Evolutionary conservation across 805 yeast genomes (phyloP).

Genomic region (Candida endomychidarum): DNA sequence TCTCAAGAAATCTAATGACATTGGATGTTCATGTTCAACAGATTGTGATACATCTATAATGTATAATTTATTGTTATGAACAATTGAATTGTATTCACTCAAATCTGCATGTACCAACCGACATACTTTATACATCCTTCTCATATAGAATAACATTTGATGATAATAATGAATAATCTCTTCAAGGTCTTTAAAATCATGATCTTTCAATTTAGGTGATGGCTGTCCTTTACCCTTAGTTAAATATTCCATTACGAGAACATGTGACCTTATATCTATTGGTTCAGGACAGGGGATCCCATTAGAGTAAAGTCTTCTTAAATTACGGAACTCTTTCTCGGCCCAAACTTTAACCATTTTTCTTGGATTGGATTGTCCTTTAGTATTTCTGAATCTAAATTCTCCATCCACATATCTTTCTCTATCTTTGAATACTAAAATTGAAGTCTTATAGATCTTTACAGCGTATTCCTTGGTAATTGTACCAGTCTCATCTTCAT

Average conservation of each 20-base stretch:
- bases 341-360: conserved; percentile 99
- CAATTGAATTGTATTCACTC: conserved; percentile 89
- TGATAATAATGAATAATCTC: conserved; percentile 69
- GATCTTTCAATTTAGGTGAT: conserved; percentile 86
- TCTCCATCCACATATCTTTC: conserved; percentile 97
- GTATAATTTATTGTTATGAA: conserved; percentile 74
- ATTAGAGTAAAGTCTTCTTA: conserved; percentile 72
- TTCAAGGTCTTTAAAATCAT: conserved; percentile 65
- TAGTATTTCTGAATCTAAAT: conserved; percentile 82
- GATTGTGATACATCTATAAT: conserved; percentile 96
- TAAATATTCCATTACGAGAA: conserved; percentile 90
- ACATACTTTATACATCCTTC: conserved; percentile 84
- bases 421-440: conserved; percentile 93
- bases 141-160: conserved; percentile 79
- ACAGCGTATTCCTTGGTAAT: conserved; percentile 70
- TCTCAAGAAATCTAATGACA: conserved; percentile 89
- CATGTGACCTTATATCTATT: conserved; percentile 82
- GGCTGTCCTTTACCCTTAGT: conserved; percentile 82
- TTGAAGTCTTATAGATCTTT: conserved; percentile 94
- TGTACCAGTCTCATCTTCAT: conserved; percentile 60
- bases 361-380: conserved; percentile 87
- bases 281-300: conserved; percentile 97
- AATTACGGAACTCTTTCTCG: conserved; percentile 91
- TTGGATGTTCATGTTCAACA: conserved; percentile 97
- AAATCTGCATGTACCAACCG: conserved; percentile 94